These are phyloP conservation scores for Exophiala sideris DNA, from an alignment of 2,329 filamentous ascomycete genomes.

Conservation along the genomic window DNA sequence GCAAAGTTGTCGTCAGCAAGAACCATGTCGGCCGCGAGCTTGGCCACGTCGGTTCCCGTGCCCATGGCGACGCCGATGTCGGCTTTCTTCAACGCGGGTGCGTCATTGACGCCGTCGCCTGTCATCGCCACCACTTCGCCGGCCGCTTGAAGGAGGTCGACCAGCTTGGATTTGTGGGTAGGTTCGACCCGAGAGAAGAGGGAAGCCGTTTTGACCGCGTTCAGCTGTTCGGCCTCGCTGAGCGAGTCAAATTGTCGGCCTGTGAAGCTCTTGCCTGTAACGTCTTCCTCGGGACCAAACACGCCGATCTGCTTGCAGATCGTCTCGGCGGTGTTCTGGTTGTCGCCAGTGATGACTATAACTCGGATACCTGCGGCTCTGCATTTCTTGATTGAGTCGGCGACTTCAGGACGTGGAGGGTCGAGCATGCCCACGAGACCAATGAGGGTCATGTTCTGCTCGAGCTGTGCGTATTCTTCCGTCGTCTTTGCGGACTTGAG, in stretches of 20 bases:
- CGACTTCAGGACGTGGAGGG: constrained; percentile 88
- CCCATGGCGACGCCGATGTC: constrained; percentile 99
- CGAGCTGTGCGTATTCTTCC: constrained; percentile 77
- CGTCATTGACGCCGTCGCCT: constrained; percentile 97
- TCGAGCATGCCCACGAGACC: constrained; percentile 96
- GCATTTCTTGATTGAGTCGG: constrained; percentile 80
- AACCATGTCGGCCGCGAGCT: constrained; percentile 97
- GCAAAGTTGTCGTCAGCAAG: constrained; percentile 98
- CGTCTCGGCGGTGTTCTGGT: constrained; percentile 93
- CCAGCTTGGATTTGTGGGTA: constrained; percentile 93
- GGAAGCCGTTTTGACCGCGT: constrained; percentile 79
- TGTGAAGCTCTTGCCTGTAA: constrained; percentile 89
- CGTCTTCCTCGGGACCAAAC: constrained; percentile 75
- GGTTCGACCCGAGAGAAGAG: constrained; percentile 97
- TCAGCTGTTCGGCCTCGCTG: constrained; percentile 71
- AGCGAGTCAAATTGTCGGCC: constrained; percentile 91
- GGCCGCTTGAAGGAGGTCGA: constrained; percentile 88
- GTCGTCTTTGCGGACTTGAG: constrained; percentile 74
- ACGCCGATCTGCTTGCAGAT: constrained; percentile 97
- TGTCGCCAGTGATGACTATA: constrained; percentile 97
- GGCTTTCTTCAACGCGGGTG: constrained; percentile 94
- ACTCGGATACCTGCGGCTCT: constrained; percentile 91
- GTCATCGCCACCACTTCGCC: constrained; percentile 99
- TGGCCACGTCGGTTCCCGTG: constrained; percentile 93
- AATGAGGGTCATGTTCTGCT: constrained; percentile 91